Evolutionary conservation across 768 basidiomycete species (phyloP).

Genomic region (Russula foetens): DNA sequence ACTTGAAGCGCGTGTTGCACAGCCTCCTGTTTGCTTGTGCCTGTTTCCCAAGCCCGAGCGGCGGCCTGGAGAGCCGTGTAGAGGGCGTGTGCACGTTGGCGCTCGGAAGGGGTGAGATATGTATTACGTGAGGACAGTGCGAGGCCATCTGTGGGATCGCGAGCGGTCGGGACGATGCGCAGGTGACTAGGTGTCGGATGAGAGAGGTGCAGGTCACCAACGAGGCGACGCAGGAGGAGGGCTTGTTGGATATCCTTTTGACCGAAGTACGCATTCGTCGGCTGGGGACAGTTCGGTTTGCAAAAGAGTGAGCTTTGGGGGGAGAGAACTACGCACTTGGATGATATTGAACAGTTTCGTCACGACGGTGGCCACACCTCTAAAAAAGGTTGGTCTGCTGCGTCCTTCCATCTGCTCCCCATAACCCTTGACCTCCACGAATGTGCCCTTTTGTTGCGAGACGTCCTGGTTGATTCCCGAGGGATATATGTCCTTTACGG

Average conservation of each 20-base stretch:
- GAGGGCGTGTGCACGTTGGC: conserved; percentile 50
- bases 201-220: conserved; percentile 70
- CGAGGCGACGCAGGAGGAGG: conserved; percentile 70
- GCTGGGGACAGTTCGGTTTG: conserved; percentile 50
- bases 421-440: conserved; percentile 88
- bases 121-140: conserved; percentile 90
- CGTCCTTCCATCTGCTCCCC: conserved; percentile 89
- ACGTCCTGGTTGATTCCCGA: conserved; percentile 79
- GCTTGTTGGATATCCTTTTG: conserved; percentile 99
- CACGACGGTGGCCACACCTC: conserved; percentile 92
- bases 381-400: conserved; percentile 85
- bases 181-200: conserved; percentile 65
- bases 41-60: conserved; percentile 44
- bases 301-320: too few species aligned
- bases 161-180: conserved; percentile 83
- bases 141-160: conserved; percentile 54
- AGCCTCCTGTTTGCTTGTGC: conserved; percentile 42
- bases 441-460: conserved; percentile 71
- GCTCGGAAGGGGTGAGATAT: conserved; percentile 63
- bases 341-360: conserved; percentile 92
- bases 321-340: conserved; percentile 49
- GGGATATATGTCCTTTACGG: conserved; percentile 84
- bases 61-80: conserved; percentile 59
- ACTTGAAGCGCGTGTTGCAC: conserved; percentile 36
- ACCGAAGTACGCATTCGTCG: conserved; percentile 89